Conservation (phyloP, 352 stramenopile species). For the Globisporangium sylvaticum region DNA sequence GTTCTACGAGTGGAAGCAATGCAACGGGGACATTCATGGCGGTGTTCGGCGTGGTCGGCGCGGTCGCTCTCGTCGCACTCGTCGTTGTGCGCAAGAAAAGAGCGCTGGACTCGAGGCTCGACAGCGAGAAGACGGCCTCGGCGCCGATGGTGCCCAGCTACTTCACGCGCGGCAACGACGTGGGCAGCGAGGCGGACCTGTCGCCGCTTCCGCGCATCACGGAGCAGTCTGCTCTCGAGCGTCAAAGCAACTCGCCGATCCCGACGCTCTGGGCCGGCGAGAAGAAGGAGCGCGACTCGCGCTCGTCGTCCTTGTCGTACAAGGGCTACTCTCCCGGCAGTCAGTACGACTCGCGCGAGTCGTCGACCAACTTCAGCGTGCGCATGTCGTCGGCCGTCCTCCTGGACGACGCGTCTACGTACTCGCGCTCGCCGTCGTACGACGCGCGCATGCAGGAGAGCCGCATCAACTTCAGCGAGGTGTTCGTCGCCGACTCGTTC, state of each 20-base stretch:
- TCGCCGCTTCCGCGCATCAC: constrained; percentile 23
- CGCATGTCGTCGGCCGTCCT: constrained; percentile 42
- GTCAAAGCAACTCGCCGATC: constrained; percentile 35
- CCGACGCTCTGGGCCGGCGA: constrained; percentile 32
- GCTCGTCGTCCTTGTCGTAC: constrained; percentile 41
- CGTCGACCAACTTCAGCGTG: constrained; percentile 4
- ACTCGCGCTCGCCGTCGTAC: constrained; percentile 27
- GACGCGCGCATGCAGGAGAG: constrained; percentile 41
- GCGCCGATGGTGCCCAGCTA: constrained; percentile 32
- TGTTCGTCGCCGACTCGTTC: constrained; percentile 32
- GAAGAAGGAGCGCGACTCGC: constrained; percentile 31
- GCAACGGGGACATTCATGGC: constrained; percentile 42
- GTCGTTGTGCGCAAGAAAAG: constrained; percentile 53
- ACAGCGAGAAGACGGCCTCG: constrained; percentile 38
- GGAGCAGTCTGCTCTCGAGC: not conserved
- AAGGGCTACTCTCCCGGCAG: constrained; percentile 13
- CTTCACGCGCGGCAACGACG: constrained; percentile 34
- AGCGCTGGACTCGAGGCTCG: constrained; percentile 33
- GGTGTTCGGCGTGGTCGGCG: constrained; percentile 43
- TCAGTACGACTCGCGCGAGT: constrained; percentile 9
- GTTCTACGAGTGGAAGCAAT: constrained; percentile 21
- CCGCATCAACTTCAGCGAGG: constrained; percentile 68
- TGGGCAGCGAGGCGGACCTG: constrained; percentile 20
- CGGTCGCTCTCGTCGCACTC: constrained; percentile 36
- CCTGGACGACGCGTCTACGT: constrained; percentile 23